Base-by-base conservation (phyloP, 2,329 filamentous ascomycete genomes). In the Fusarium marasasianum region DNA sequence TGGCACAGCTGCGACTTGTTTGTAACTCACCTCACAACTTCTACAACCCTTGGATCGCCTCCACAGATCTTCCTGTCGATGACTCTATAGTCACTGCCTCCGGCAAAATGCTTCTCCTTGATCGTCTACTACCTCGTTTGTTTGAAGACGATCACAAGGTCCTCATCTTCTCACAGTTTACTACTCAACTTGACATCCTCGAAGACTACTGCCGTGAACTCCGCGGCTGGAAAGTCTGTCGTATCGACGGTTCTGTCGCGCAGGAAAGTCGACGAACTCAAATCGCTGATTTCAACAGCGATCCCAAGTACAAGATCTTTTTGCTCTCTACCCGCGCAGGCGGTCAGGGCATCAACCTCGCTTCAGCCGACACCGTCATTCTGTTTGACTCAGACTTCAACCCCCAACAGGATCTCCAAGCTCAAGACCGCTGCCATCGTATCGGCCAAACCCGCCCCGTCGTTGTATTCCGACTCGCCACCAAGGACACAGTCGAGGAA, bases 1-100 rank as follows among this genome's bases (percentile, higher is more conserved):
- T 98, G 26, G 94, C 98, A 87, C 96, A 99, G 80, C 90, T 98
- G 8, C 93, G 96, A 1, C 88, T 98, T 0, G 94, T 94, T 17
- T 98, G 96, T 82, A 98, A 99, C 81, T 94, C 91, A 1, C 96
- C 96, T 0, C 95, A 98, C 82, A 97, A 98, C 80, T 98, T 99
- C 81, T 98, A 97, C 83, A 97, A 95, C 80, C 96, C 96, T 0
- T 98, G 96, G 89, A 87, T 89, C 0, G 86, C 86, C 11, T 87
- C 89, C 22, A 86, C 88, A 4, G 87, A 88, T 11, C 81, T 88
- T 1, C 85, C 88, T 0, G 85, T 94, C 0, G 95, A 98, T 77
- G 93, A 97, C 79, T 92, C 89, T 3, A 89, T 99, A 11, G 90
- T 99, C 40, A 96, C 93, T 0, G 91, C 94, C 0, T 98, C 95